These are phyloP conservation scores for Gomphus bonarii DNA, from an alignment of 1,284 basidiomycete species.

Conservation along the genomic window DNA sequence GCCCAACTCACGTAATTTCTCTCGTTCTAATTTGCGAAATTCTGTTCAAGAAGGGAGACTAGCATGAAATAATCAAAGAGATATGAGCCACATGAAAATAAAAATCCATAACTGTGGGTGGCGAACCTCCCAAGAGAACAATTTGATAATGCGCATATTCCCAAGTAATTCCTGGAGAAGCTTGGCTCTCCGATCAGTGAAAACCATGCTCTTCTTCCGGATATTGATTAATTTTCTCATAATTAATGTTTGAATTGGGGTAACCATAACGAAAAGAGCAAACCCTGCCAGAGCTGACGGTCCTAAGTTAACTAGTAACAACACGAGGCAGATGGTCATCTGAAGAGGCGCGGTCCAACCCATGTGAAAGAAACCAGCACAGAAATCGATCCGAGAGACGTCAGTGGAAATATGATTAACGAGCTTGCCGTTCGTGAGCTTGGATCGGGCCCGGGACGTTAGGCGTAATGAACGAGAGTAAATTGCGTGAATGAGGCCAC, in stretches of 20 bases:
- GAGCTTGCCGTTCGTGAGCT: constrained; percentile 76
- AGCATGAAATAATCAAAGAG: neutral
- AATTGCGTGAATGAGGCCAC: constrained; percentile 83
- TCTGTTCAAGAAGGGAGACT: constrained; percentile 57
- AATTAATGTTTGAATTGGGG: constrained; percentile 53
- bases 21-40: constrained; percentile 61
- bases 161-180: constrained; percentile 76
- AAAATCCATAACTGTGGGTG: neutral
- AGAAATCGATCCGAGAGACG: constrained; percentile 85
- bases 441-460: constrained; percentile 74
- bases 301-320: constrained; percentile 65
- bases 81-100: neutral
- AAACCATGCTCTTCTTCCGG: constrained; percentile 73
- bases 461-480: constrained; percentile 75
- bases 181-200: constrained; percentile 71
- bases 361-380: constrained; percentile 75
- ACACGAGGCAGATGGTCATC: constrained; percentile 57
- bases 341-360: constrained; percentile 70
- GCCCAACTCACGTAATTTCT: constrained; percentile 53
- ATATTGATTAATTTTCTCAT: constrained; percentile 71
- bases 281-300: constrained; percentile 79
- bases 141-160: constrained; percentile 86
- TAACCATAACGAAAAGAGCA: constrained; percentile 63
- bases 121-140: constrained; percentile 67
- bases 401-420: constrained; percentile 94